Evolutionary conservation across 2,329 filamentous ascomycete species (phyloP), one percentile per base, ranked within the genome.

Genomic region (Penicillium concentricum): DNA sequence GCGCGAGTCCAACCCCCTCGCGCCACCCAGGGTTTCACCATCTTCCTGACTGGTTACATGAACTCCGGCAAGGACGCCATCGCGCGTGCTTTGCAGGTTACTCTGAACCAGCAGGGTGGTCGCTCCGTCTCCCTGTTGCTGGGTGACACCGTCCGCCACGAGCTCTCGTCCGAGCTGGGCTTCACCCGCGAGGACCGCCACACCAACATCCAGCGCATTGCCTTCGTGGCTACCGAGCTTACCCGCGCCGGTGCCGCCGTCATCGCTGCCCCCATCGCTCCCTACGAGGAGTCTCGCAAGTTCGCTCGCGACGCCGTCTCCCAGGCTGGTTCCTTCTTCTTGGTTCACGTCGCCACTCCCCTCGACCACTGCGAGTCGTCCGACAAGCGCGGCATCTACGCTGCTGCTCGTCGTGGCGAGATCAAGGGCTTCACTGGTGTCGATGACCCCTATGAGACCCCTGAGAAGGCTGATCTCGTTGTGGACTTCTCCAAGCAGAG

Each of bases 341-440:
- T 99, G 51, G 82, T 99, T 48, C 94, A 99, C 79, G 93, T 99
- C 49, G 91, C 91, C 39, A 99, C 94, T 45, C 87, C 91, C 26
- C 87, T 99, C 61, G 92, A 95, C 79, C 86, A 93, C 80, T 90
- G 88, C 73, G 94, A 99, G 84, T 91, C 90, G 85, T 97, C 91
- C 30, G 94, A 99, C 78, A 92, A 91, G 82, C 84, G 89, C 60
- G 94, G 94, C 58, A 87, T 96, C 72, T 99, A 97, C 78, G 84
- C 84, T 64, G 85, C 86, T 74, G 94, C 94, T 39, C 85, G 94
- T 61, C 84, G 82, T 20, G 94, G 94, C 57, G 90, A 96, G 81
- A 95, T 99, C 78, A 94, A 92, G 86, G 92, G 92, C 63, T 99
- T 99, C 84, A 99, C 94, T 8, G 94, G 94, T 69, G 92, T 99